Evolutionary conservation across 768 basidiomycete genomes (phyloP).

Genomic region (Panellus pusillus): DNA sequence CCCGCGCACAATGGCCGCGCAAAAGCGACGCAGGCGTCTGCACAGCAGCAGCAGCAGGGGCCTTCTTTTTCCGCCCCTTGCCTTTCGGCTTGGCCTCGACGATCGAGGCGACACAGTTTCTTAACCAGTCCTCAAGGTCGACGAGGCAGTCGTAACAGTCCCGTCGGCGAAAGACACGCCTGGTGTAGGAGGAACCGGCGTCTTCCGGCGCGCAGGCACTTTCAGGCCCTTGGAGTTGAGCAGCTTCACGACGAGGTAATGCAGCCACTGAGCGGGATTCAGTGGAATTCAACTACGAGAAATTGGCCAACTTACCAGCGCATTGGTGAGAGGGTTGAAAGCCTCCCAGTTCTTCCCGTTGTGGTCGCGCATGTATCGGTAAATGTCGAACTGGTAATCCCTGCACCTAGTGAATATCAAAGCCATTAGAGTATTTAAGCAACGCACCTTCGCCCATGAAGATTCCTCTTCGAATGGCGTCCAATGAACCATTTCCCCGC

Average conservation of each 20-base stretch:
- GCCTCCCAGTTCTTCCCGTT: constrained; percentile 67
- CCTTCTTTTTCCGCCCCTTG: constrained; percentile 32
- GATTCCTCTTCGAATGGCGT: constrained; percentile 85
- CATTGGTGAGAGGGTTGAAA: constrained; percentile 83
- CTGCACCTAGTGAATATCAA: constrained; percentile 33
- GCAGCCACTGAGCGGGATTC: constrained; percentile 70
- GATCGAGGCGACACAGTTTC: constrained; percentile 41
- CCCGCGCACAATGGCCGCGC: constrained; percentile 45
- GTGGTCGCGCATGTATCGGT: constrained; percentile 78
- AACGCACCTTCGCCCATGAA: constrained; percentile 85
- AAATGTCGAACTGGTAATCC: constrained; percentile 93
- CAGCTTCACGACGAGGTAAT: constrained; percentile 78
- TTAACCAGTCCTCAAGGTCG: constrained; percentile 64
- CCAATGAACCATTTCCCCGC: constrained; percentile 58
- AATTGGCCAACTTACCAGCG: constrained; percentile 62
- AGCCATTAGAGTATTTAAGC: constrained; percentile 1
- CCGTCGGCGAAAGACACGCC: constrained; percentile 55
- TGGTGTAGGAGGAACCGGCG: constrained; percentile 26
- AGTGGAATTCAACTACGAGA: constrained; percentile 8
- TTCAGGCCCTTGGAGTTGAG: constrained; percentile 69
- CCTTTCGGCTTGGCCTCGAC: constrained; percentile 32
- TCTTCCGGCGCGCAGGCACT: constrained; percentile 45
- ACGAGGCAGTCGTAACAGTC: constrained; percentile 69
- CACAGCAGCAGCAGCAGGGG: constrained; percentile 12
- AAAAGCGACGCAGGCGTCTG: constrained; percentile 21